Conservation (phyloP, 202 grass and related monocot species). For the Setaria viridis region DNA sequence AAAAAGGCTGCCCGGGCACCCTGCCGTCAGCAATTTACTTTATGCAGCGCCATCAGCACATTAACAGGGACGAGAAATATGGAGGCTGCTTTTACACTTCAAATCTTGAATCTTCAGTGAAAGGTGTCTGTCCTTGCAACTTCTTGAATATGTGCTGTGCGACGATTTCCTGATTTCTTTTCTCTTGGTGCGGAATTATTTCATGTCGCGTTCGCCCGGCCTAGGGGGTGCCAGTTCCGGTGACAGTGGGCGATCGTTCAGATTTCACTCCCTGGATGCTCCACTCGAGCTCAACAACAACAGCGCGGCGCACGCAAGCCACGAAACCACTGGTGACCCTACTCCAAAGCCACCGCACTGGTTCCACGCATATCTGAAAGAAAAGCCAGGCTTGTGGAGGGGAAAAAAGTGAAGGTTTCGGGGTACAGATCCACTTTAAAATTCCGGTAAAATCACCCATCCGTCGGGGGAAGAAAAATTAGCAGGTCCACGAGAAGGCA, state of each 20-base stretch:
- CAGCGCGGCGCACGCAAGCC: neutral
- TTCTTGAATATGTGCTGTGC: neutral
- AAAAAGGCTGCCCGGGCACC: neutral
- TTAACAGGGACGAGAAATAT: neutral
- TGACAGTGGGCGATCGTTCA: neutral
- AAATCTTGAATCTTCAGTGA: neutral
- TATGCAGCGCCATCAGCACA: neutral
- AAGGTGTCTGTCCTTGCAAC: neutral
- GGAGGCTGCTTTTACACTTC: neutral
- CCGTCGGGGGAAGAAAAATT: neutral
- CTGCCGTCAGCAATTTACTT: neutral
- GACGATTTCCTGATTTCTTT: neutral
- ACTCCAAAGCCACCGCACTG: neutral
- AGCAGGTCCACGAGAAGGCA: neutral
- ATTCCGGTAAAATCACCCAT: neutral
- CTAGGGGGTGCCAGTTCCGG: neutral
- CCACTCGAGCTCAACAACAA: neutral
- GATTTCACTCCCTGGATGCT: neutral
- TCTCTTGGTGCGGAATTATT: constrained; percentile 1
- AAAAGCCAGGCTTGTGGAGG: neutral
- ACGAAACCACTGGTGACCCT: neutral
- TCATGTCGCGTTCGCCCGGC: neutral
- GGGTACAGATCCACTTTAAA: neutral
- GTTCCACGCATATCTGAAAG: neutral
- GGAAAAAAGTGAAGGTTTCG: neutral